Conservation (phyloP, 2,329 filamentous ascomycete genomes). For the Penicillium sp. region DNA sequence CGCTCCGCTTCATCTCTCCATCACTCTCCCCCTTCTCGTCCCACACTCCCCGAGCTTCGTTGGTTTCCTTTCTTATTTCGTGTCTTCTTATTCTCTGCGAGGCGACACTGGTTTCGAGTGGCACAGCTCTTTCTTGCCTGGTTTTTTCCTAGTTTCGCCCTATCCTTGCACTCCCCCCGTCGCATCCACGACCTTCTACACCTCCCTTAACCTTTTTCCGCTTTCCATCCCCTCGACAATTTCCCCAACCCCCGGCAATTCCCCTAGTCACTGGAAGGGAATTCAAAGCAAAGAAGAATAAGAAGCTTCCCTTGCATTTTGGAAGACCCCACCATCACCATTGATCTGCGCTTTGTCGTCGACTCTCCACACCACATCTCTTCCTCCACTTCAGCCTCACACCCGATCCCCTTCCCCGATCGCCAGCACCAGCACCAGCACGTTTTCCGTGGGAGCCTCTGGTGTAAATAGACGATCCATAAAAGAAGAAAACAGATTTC, state of each 20-base stretch:
- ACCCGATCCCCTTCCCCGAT: conserved; percentile 43
- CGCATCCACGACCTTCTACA: conserved; percentile 17
- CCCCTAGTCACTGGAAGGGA: not conserved
- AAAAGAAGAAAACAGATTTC: conserved; percentile 52
- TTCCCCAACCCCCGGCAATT: conserved; percentile 6
- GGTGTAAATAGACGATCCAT: conserved; percentile 74
- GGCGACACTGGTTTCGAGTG: not conserved
- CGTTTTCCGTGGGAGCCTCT: conserved; percentile 84
- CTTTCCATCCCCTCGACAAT: conserved; percentile 12
- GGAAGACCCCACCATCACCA: conserved; percentile 10
- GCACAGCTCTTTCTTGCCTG: conserved; percentile 16
- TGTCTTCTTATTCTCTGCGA: conserved; percentile 1
- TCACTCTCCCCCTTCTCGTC: conserved; percentile 2
- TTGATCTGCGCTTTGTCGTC: conserved; percentile 28
- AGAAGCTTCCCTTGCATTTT: conserved; percentile 18
- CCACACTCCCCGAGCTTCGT: conserved; percentile 3
- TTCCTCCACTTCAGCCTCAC: conserved; percentile 30
- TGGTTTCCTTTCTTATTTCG: conserved; percentile 3
- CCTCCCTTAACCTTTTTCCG: conserved; percentile 10
- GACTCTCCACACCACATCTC: conserved; percentile 37
- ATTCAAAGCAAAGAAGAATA: not conserved
- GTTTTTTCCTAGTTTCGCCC: conserved; percentile 19
- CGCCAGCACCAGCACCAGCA: conserved; percentile 67
- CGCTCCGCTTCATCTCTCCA: conserved; percentile 3
- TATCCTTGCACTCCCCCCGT: conserved; percentile 12